Base-by-base conservation (phyloP, 768 basidiomycete species). In the Trametes gibbosa region DNA sequence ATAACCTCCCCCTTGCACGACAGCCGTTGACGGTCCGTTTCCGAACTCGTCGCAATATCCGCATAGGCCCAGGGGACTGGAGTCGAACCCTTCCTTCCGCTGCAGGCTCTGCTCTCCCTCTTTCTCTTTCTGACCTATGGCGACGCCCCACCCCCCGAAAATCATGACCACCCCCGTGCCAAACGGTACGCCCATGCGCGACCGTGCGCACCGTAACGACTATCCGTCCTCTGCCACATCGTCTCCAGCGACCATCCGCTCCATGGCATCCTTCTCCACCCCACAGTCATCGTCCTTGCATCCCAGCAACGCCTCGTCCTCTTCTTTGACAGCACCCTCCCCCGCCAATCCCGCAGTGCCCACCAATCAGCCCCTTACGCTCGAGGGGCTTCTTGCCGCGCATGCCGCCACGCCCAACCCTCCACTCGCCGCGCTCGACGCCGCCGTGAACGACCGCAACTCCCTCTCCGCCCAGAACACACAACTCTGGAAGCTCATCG, bases 401-500 rank as follows among this genome's bases (percentile, higher is more conserved):
- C 80, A 91, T 65, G 77, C 82, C 6, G 66, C 72, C 21, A 74
- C 82, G 0, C 70, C 79, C 47, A 82, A 86, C 72, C 85, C 85
- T 40, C 78, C 64, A 43, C 70, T 72, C 42, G 74, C 71, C 35
- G 92, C 94, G 3, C 80, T 96, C 27, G 91, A 93, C 24, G 82
- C 85, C 58, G 84, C 86, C 8, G 77, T 96, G 25, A 79, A 79
- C 16, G 95, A 98, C 67, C 84, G 94, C 63, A 96, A 95, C 68
- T 73, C 77, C 40, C 83, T 95, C 50, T 83, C 88, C 12, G 74
- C 84, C 4, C 94, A 96, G 76, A 96, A 96, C 70, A 76, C 86
- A 16, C 92, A 95, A 74, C 84, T 96, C 21, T 96, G 95, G 95
- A 95, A 95, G 73, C 81, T 95, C 62, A 87, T 96, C 69, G 92